These are phyloP conservation scores for Sphaerulina populicola DNA, from an alignment of 2,329 filamentous ascomycete genomes.

Conservation along the genomic window DNA sequence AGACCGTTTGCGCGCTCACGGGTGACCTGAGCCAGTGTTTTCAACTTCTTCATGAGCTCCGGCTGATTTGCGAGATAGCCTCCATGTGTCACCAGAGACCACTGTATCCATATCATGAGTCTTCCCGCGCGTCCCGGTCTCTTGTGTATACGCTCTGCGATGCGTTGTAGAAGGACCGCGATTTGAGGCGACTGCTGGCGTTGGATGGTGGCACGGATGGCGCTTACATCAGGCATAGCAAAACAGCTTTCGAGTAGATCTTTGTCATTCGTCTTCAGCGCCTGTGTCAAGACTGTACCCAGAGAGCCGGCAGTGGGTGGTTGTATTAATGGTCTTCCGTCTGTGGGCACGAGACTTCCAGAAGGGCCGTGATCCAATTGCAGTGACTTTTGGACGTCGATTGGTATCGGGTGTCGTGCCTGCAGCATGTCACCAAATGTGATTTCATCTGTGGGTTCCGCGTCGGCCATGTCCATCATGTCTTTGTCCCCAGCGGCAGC, in stretches of 20 bases:
- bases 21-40: slow-evolving; percentile 74
- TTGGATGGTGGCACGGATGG: slow-evolving; percentile 81
- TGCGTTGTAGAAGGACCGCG: slow-evolving; percentile 65
- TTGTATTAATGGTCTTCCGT: slow-evolving; percentile 6
- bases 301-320: slow-evolving; percentile 60
- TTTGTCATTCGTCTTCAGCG: slow-evolving; percentile 82
- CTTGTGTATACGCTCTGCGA: slow-evolving; percentile 78
- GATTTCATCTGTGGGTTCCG: slow-evolving; percentile 40
- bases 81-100: slow-evolving; percentile 85
- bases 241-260: slow-evolving; percentile 88
- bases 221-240: slow-evolving; percentile 64
- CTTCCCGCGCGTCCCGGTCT: slow-evolving; percentile 82
- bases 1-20: slow-evolving; percentile 77
- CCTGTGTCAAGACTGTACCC: slow-evolving; percentile 85
- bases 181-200: slow-evolving; percentile 80
- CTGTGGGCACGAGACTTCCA: slow-evolving; percentile 44
- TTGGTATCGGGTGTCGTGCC: slow-evolving; percentile 53
- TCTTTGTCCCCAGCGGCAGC: slow-evolving; percentile 26
- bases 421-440: slow-evolving; percentile 83
- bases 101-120: slow-evolving; percentile 92
- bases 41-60: slow-evolving; percentile 69
- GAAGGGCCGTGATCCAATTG: slow-evolving; percentile 24
- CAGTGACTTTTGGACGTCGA: slow-evolving; percentile 62
- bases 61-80: slow-evolving; percentile 80
- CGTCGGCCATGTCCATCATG: slow-evolving; percentile 21